Evolutionary conservation across 345 rosid genomes (phyloP).

Genomic region (Syzygium jambos): DNA sequence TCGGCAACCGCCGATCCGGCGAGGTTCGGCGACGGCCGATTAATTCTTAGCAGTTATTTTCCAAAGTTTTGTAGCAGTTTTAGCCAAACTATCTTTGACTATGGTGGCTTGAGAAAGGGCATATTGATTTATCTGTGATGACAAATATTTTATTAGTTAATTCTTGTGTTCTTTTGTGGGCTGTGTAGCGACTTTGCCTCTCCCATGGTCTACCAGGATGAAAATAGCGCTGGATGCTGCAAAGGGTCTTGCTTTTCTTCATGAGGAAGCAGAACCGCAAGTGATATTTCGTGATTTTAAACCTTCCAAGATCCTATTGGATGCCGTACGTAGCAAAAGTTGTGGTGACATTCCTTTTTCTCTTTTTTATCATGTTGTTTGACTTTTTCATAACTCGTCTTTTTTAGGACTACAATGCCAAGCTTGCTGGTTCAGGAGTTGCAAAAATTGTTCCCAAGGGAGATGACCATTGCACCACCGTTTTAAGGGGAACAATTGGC

Average conservation of each 20-base stretch:
- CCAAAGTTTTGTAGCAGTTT: neutral
- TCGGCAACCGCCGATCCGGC: no score
- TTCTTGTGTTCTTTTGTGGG: neutral
- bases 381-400: fast-evolving
- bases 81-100: neutral
- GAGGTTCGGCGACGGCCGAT: no score
- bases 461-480: no score
- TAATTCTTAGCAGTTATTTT: fast-evolving
- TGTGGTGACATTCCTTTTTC: no score
- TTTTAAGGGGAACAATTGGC: no score
- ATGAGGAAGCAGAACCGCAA: neutral
- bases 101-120: neutral
- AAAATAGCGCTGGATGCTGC: slow-evolving; percentile 6
- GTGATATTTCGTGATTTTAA: neutral
- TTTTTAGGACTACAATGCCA: neutral
- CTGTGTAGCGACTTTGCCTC: neutral
- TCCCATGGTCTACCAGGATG: neutral
- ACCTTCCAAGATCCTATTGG: neutral
- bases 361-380: neutral
- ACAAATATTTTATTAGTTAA: neutral
- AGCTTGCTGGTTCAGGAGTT: neutral
- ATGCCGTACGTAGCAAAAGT: neutral
- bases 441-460: slow-evolving; percentile 36
- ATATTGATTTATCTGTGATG: neutral
- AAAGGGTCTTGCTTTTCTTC: neutral